Evolutionary conservation across 2,329 filamentous ascomycete species (phyloP).

Genomic region (Dothideomycetes sp.): DNA sequence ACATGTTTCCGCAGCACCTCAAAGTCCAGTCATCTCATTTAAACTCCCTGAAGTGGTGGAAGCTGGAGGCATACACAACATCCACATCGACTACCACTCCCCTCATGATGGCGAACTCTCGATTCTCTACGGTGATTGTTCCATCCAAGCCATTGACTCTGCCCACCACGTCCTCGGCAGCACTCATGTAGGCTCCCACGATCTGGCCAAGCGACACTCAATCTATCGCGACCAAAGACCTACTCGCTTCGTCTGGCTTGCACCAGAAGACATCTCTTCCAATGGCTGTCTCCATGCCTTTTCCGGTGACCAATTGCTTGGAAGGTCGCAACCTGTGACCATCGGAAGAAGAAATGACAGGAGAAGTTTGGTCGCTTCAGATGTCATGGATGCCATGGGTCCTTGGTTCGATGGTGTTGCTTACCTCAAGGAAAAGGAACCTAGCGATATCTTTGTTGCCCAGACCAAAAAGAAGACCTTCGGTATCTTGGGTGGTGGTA

Average conservation of each 20-base stretch:
- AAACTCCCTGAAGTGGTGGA: conserved; percentile 16
- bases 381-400: conserved; percentile 47
- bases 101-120: conserved; percentile 36
- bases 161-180: conserved; percentile 37
- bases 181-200: conserved; percentile 30
- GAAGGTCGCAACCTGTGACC: conserved; percentile 33
- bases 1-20: conserved; percentile 4
- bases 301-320: conserved; percentile 31
- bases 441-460: conserved; percentile 43
- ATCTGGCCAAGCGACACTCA: conserved; percentile 21
- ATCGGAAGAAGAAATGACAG: conserved; percentile 28
- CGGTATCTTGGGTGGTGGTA: conserved; percentile 57
- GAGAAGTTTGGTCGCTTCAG: conserved; percentile 31
- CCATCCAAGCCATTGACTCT: conserved; percentile 26
- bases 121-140: conserved; percentile 39
- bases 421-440: conserved; percentile 47
- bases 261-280: conserved; percentile 31
- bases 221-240: conserved; percentile 28
- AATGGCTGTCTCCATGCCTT: conserved; percentile 39
- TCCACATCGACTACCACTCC: conserved; percentile 37
- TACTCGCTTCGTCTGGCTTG: conserved; percentile 40
- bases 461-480: conserved; percentile 49
- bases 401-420: conserved; percentile 60
- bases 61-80: conserved; percentile 37
- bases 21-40: conserved; percentile 1